phyloP scores from a whole-genome alignment of 352 stramenopile species.

The Peronospora farinosa region DNA sequence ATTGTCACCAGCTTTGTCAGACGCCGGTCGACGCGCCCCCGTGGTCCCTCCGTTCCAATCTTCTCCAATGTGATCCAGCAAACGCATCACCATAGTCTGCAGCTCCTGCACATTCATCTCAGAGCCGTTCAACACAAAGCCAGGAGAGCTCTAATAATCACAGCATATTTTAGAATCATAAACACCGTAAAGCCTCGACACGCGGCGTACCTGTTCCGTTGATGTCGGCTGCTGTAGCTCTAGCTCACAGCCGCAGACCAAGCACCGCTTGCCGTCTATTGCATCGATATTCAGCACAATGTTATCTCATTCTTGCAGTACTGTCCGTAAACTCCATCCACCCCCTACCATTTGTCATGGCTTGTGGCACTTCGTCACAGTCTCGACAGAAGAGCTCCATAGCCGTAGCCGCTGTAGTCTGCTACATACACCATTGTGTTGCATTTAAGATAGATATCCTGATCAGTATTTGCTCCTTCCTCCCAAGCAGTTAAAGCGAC shows the following conservation, averaged over 20 bases:
- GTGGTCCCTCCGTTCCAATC: constrained; percentile 30
- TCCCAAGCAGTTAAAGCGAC: background rate
- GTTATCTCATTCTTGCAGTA: background rate
- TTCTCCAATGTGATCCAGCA: constrained; percentile 30
- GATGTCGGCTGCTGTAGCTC: constrained; percentile 16
- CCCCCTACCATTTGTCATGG: constrained; percentile 46
- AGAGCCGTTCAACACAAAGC: background rate
- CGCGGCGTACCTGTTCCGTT: constrained; percentile 6
- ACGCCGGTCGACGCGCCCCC: constrained; percentile 36
- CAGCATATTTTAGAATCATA: constrained; percentile 3
- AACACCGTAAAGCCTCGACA: background rate
- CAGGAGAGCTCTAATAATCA: constrained; percentile 5
- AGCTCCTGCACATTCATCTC: constrained; percentile 34
- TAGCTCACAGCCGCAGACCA: constrained; percentile 59
- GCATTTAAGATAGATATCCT: background rate
- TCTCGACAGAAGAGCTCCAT: constrained; percentile 50
- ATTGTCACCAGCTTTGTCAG: constrained; percentile 40
- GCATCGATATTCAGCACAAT: background rate
- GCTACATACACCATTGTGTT: background rate
- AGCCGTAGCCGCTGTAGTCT: constrained; percentile 1
- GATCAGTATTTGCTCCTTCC: background rate
- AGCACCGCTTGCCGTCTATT: constrained; percentile 55
- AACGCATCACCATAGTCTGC: constrained; percentile 36
- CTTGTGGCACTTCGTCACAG: constrained; percentile 50
- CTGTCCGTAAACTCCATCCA: background rate